These are phyloP conservation scores for Talaromyces sp. DNA, from an alignment of 2,329 filamentous ascomycete genomes.

Conservation along the genomic window DNA sequence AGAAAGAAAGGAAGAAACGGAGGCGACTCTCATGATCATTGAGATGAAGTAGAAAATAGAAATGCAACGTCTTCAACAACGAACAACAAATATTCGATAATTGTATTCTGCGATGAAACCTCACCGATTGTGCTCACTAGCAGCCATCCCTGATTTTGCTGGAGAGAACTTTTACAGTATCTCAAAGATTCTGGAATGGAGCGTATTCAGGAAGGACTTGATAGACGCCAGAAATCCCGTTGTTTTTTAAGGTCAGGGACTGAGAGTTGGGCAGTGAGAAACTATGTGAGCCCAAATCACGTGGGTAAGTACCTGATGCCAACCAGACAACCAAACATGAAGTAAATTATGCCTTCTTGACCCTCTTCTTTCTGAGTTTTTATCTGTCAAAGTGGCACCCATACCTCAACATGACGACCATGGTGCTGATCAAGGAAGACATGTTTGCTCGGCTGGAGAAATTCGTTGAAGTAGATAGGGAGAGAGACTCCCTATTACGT, in stretches of 20 bases:
- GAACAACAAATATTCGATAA: constrained; percentile 30
- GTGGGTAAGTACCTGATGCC: no score
- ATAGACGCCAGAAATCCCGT: no score
- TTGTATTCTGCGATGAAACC: background rate
- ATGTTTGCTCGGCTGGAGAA: background rate
- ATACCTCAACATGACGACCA: background rate
- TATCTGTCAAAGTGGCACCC: background rate
- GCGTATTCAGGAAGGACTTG: no score
- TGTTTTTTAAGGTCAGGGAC: no score
- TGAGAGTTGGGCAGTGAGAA: no score
- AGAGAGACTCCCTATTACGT: background rate
- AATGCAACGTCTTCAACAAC: constrained; percentile 36
- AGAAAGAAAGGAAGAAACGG: background rate
- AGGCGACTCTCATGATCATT: background rate
- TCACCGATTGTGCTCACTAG: background rate
- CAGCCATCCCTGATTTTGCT: background rate
- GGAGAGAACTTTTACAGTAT: background rate
- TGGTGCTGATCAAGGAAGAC: background rate
- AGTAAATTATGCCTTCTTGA: no score
- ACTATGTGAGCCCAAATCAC: no score
- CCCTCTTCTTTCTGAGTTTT: no score
- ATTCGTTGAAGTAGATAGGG: background rate
- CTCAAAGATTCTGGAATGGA: constrained; percentile 15
- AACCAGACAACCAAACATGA: no score
- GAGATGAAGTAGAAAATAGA: constrained; percentile 3